These are phyloP conservation scores for Zopfia rhizophila DNA, from an alignment of 2,329 filamentous ascomycete genomes.

Conservation along the genomic window DNA sequence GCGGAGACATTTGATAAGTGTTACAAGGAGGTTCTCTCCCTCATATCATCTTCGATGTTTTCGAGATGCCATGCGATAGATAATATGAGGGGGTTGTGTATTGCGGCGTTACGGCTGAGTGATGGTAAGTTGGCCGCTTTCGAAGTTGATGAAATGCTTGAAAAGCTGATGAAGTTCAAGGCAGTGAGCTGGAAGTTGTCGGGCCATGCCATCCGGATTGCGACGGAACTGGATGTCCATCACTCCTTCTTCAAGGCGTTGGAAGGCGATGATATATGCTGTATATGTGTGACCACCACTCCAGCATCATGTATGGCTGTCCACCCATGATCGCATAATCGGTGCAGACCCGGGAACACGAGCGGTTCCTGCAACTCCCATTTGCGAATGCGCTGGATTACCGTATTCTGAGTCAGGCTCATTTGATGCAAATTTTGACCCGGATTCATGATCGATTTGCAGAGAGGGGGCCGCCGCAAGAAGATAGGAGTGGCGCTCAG, in stretches of 20 bases:
- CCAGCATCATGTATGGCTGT: constrained; percentile 40
- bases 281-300: constrained; percentile 42
- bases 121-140: constrained; percentile 15
- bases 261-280: constrained; percentile 41
- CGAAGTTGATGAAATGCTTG: background rate
- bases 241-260: constrained; percentile 33
- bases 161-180: background rate
- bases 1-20: constrained; percentile 16
- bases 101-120: constrained; percentile 44
- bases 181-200: constrained; percentile 41
- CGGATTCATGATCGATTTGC: constrained; percentile 21
- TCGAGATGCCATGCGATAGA: constrained; percentile 37
- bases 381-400: constrained; percentile 17
- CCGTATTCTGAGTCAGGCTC: constrained; percentile 21
- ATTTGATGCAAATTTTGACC: constrained; percentile 20
- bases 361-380: constrained; percentile 18
- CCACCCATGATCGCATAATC: constrained; percentile 42
- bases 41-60: constrained; percentile 30
- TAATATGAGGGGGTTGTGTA: constrained; percentile 40
- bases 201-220: constrained; percentile 41
- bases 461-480: constrained; percentile 33
- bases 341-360: constrained; percentile 33
- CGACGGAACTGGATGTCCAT: constrained; percentile 45
- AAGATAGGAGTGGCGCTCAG: constrained; percentile 1
- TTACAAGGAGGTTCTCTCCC: constrained; percentile 19